phyloP scores from a whole-genome alignment of 805 yeast genomes.

The Ogataea dorogensis region DNA sequence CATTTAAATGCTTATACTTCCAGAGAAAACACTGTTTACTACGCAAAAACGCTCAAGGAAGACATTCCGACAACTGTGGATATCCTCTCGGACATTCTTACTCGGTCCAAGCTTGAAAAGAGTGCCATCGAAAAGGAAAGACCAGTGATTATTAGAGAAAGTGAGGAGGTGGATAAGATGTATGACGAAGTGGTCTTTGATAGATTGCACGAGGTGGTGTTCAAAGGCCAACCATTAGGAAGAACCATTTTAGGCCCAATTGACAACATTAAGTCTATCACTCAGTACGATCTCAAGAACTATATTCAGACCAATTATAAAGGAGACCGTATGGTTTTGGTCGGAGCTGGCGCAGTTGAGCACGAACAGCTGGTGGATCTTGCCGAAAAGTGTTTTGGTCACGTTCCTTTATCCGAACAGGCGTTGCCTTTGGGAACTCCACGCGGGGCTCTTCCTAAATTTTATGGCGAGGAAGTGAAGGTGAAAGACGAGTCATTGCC shows the following conservation, averaged over 20 bases:
- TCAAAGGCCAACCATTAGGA: conserved; percentile 88
- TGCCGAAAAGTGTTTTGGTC: conserved; percentile 77
- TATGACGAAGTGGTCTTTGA: conserved; percentile 98
- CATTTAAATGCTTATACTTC: conserved; percentile 98
- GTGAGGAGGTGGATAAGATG: conserved; percentile 98
- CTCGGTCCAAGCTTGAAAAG: conserved; percentile 78
- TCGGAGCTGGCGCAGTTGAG: conserved; percentile 91
- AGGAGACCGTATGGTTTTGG: conserved; percentile 97
- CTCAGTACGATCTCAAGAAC: conserved; percentile 68
- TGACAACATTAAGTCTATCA: conserved; percentile 77
- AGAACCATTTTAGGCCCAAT: conserved; percentile 96
- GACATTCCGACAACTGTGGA: conserved; percentile 87
- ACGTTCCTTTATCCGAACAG: conserved; percentile 50
- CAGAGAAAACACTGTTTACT: conserved; percentile 95
- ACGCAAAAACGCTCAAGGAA: conserved; percentile 78
- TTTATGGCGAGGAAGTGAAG: conserved; percentile 83
- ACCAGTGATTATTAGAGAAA: conserved; percentile 92
- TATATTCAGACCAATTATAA: conserved; percentile 86
- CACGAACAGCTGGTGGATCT: conserved; percentile 78
- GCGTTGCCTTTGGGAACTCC: conserved; percentile 72
- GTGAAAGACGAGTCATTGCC: conserved; percentile 82
- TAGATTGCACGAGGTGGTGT: conserved; percentile 90
- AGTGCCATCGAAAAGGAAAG: conserved; percentile 92
- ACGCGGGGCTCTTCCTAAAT: conserved; percentile 72
- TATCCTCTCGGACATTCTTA: conserved; percentile 84